A percentile compares a stretch with the other conserved stretches of the same genome.
These are phyloP conservation scores for Cladophialophora immunda DNA, from an alignment of 2,329 filamentous ascomycete species.

Conservation along the genomic window DNA sequence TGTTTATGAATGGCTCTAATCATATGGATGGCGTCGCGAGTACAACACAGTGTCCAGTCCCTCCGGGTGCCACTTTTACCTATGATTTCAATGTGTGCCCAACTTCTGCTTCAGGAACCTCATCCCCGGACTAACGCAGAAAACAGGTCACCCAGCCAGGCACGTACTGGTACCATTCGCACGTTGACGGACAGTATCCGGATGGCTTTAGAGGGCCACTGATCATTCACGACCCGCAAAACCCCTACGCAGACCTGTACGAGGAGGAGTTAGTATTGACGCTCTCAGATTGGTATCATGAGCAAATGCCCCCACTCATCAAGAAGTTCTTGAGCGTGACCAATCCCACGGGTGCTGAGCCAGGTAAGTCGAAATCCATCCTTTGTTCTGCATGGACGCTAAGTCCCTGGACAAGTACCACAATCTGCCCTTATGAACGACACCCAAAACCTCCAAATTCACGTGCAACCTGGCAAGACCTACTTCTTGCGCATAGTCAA, in stretches of 20 bases:
- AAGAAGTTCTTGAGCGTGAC: slow-evolving; percentile 57
- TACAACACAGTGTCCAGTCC: slow-evolving; percentile 73
- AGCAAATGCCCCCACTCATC: slow-evolving; percentile 61
- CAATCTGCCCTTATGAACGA: slow-evolving; percentile 77
- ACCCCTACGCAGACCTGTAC: slow-evolving; percentile 65
- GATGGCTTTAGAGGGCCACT: slow-evolving; percentile 73
- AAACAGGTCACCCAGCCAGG: slow-evolving; percentile 68
- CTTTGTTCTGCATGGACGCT: background rate
- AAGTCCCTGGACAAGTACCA: slow-evolving; percentile 57
- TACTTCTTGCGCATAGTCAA: slow-evolving; percentile 78
- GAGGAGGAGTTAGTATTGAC: slow-evolving; percentile 72
- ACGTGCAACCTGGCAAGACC: slow-evolving; percentile 72
- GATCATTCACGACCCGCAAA: slow-evolving; percentile 69
- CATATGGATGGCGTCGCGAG: slow-evolving; percentile 75
- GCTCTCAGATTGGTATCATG: slow-evolving; percentile 76
- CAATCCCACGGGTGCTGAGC: slow-evolving; percentile 65
- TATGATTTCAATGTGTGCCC: slow-evolving; percentile 71
- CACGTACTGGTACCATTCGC: slow-evolving; percentile 83
- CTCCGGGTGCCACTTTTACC: slow-evolving; percentile 69
- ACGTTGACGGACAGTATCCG: slow-evolving; percentile 72
- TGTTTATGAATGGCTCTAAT: slow-evolving; percentile 72
- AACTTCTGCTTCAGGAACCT: background rate
- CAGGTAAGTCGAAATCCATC: slow-evolving; percentile 44
- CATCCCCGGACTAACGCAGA: slow-evolving; percentile 28
- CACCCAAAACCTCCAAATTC: slow-evolving; percentile 66